These are phyloP conservation scores for Chaetothyriales sp. DNA, from an alignment of 2,329 filamentous ascomycete genomes.

Conservation along the genomic window DNA sequence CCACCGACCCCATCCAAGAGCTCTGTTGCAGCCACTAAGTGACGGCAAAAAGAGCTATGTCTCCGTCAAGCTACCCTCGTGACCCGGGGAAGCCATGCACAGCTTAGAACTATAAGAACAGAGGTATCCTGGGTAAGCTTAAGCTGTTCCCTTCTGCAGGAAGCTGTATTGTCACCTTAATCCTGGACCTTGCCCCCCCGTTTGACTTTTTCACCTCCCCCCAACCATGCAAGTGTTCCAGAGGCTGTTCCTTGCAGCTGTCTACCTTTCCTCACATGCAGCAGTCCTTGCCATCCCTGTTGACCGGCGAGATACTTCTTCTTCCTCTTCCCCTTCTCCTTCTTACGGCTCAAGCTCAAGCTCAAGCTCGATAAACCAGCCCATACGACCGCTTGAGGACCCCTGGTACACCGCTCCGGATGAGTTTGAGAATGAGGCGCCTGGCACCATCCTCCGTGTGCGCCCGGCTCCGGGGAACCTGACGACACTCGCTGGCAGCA, in stretches of 20 bases:
- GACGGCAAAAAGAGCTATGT: too few species aligned
- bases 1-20: too few species aligned
- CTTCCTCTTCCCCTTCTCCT: too few species aligned
- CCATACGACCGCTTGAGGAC: slow-evolving; percentile 10
- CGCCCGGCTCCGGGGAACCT: slow-evolving; percentile 18
- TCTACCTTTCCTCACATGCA: not conserved
- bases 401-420: slow-evolving; percentile 20
- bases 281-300: not conserved
- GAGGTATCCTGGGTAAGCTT: too few species aligned
- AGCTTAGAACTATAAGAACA: too few species aligned
- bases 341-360: too few species aligned
- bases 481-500: slow-evolving; percentile 1
- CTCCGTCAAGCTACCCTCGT: too few species aligned
- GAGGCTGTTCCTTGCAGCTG: not conserved
- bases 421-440: slow-evolving; percentile 17
- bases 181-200: not conserved
- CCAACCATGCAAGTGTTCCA: not conserved
- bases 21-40: too few species aligned
- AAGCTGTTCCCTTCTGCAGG: too few species aligned
- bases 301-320: not conserved
- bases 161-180: not conserved
- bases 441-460: slow-evolving; percentile 20
- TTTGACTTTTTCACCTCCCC: not conserved
- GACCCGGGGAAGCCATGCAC: too few species aligned
- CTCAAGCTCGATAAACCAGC: not conserved